Evolutionary conservation across 768 basidiomycete genomes (phyloP), one percentile per base, ranked within the genome.

Genomic region (Exsudoporus frostii): DNA sequence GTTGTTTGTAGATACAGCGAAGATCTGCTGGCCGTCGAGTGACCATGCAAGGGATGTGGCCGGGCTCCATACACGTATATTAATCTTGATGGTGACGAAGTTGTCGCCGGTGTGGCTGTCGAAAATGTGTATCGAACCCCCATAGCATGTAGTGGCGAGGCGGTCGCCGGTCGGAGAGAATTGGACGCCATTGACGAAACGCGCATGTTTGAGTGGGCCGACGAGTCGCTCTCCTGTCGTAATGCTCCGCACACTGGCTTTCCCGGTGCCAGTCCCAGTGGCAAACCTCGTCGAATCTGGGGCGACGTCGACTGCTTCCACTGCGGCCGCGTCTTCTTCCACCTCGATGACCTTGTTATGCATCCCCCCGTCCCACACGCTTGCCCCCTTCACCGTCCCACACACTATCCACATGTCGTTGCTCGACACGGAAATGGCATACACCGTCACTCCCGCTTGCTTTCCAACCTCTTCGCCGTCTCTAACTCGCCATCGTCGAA

Each of bases 41-140:
- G 36, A n/a, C 36, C 36, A 37, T n/a, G 9, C 36, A n/a, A 37
- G 36, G 0, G 36, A n/a, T 4, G 36, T 9, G 36, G 3, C 8
- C 4, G 4, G 1, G 7, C 0, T 4, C 33, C 15, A 4, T 1
- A 2, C 2, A n/a, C 9, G 8, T n/a, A 17, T 8, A 9, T 1
- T 2, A 10, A n/a, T 37, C 4, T 37, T n/a, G n/a, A n/a, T 9
- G 4, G 36, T 37, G 36, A 19, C 0, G 9, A 9, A 9, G 0
- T 9, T 0, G n/a, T n/a, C 9, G 2, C 36, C 36, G 4, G 4
- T n/a, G 17, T 4, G 17, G 10, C 36, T 36, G 36, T 36, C 8
- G 36, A 36, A 36, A 9, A 36, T 2, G 1, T 4, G 7, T 8
- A 36, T 36, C 4, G 14, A 15, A 14, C 6, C 7, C 0, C 7